Evolutionary conservation across 2,329 filamentous ascomycete species (phyloP), one percentile per base, ranked within the genome.

Genomic region (Raffaelea albimanens): DNA sequence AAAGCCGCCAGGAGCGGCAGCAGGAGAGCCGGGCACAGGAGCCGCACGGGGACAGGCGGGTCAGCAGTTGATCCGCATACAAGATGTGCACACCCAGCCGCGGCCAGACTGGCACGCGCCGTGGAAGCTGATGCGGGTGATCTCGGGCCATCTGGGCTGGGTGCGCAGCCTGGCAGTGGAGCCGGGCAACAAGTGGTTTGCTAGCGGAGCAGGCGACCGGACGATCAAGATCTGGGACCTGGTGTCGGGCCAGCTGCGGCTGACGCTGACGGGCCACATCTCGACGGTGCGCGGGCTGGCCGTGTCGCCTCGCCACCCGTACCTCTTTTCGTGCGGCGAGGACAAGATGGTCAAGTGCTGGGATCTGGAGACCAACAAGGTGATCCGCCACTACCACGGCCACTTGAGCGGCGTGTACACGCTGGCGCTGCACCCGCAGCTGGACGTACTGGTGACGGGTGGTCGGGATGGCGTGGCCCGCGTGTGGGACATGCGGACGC

Each of bases 311-410:
- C 75, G 93, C 42, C 93, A 98, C 67, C 94, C 93, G 0, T 98
- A 98, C 61, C 76, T 98, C 10, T 98, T 98, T 67, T 95, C 89
- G 11, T 98, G 93, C 60, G 94, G 88, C 50, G 93, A 98, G 67
- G 93, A 98, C 65, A 98, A 98, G 72, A 96, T 96, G 90, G 93
- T 98, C 53, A 98, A 98, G 68, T 98, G 93, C 69, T 98, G 93
- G 93, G 93, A 98, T 69, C 70, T 98, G 55, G 93, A 98, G 67
- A 96, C 91, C n/a, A 98, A 98, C 71, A 96, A 96, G 67, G 93
- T 98, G 51, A 96, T 97, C 61, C 80, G 91, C 36, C 89, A 96
- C 67, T 98, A 97, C 64, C 93, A 98, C 63, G 94, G 94, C 18
- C 93, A 98, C 68, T 71, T 98, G 20, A 95, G 87, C 57, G 93